phyloP scores from a whole-genome alignment of 140 eudicot species.

The Erigeron philadelphicus region DNA sequence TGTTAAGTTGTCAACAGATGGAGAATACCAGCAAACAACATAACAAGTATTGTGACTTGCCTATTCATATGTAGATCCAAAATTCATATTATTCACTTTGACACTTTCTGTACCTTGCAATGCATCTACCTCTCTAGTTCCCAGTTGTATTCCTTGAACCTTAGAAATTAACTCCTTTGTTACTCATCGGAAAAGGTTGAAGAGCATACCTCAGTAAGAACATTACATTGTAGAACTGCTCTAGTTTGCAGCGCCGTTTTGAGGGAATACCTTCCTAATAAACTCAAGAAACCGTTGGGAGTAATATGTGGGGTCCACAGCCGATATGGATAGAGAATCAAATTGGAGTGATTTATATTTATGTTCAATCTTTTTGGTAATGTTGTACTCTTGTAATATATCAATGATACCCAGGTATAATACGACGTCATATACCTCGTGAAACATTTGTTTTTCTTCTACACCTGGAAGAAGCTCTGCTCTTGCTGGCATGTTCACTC shows the following conservation, averaged over 20 bases:
- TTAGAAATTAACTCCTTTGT: background rate
- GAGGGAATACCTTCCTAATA: constrained; percentile 68
- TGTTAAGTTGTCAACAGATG: no score
- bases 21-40: no score
- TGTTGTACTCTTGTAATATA: constrained; percentile 86
- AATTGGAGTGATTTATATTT: constrained; percentile 78
- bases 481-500: constrained; percentile 97
- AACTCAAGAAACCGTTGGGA: constrained; percentile 70
- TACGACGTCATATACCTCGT: constrained; percentile 78
- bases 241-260: constrained; percentile 30
- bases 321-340: constrained; percentile 73
- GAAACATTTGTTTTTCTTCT: constrained; percentile 50
- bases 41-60: no score
- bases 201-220: constrained; percentile 4
- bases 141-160: no score
- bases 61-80: no score
- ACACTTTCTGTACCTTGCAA: no score
- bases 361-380: constrained; percentile 79
- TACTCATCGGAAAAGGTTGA: background rate
- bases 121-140: no score
- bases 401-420: constrained; percentile 82
- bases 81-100: no score
- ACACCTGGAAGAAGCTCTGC: constrained; percentile 66
- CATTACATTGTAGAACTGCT: background rate
- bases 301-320: constrained; percentile 79